Evolutionary conservation across 1,284 basidiomycete genomes (phyloP).

Genomic region (Microbotryum scabiosae): DNA sequence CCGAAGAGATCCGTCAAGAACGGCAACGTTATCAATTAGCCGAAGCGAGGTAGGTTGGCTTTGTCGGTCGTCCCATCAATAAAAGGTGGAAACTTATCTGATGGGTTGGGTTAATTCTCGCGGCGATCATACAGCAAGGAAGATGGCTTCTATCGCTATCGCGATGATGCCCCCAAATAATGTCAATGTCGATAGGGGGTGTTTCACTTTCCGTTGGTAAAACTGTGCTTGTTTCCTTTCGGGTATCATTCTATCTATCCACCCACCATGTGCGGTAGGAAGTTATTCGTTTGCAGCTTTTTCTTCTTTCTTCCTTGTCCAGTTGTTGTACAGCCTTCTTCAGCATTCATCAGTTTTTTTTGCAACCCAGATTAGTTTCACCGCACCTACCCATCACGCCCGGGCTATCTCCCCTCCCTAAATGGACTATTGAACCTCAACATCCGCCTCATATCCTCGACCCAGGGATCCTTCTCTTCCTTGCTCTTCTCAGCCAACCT

Average conservation of each 20-base stretch:
- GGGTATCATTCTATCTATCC: too few species aligned
- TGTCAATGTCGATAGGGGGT: too few species aligned
- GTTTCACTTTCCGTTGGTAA: not conserved
- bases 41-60: slow-evolving; percentile 47
- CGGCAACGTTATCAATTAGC: slow-evolving; percentile 52
- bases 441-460: slow-evolving; percentile 74
- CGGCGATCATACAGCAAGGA: not conserved
- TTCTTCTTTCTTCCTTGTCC: too few species aligned
- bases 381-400: too few species aligned
- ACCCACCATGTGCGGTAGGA: too few species aligned
- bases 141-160: slow-evolving; percentile 10
- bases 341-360: not conserved
- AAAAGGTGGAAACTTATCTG: too few species aligned
- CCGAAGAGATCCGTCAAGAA: slow-evolving; percentile 58
- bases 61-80: not conserved
- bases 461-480: slow-evolving; percentile 69
- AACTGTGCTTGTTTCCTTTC: too few species aligned
- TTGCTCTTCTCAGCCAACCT: slow-evolving; percentile 52
- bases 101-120: too few species aligned
- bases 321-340: too few species aligned
- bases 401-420: not conserved
- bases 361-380: not conserved
- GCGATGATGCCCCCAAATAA: not conserved
- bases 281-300: too few species aligned
- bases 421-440: slow-evolving; percentile 33